Evolutionary conservation across 2,329 filamentous ascomycete genomes (phyloP), one percentile per base, ranked within the genome.

Genomic region (Cladophialophora immunda): DNA sequence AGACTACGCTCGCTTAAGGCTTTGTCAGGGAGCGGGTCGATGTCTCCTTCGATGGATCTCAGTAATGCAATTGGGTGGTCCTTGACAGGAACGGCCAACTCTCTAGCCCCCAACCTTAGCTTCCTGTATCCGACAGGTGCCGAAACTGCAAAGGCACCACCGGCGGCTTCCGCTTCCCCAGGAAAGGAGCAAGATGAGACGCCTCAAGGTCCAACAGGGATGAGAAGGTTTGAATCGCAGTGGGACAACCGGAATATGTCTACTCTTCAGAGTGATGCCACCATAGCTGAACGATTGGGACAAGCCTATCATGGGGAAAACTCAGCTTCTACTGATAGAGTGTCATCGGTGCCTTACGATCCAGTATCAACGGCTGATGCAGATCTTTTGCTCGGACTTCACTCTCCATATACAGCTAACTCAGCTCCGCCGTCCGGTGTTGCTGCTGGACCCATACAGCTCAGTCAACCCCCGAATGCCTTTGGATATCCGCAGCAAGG

Each of bases 11-110:
- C 47, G 3, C 59, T 68, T 25, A 55, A 38, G 11, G 58, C 58
- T 77, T 72, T 25, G 76, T 76, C 65, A 77, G 76, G 54, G 3
- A 73, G 76, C 56, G 27, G 45, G 6, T 71, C 70, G 9, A 70
- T 67, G 50, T 79, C 78, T n/a, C 82, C 83, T 1, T 79, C 78
- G 69, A 79, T 82, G 45, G 82, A 84, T 67, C 78, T 82, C 9
- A 82, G 79, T 72, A 84, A 86, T 81, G 83, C 87, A 0, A 92
- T 96, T 66, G 93, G 92, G 1, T 96, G 92, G 90, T 93, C 92
- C 7, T 80, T 97, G n/a, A 93, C 93, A 0, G 93, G 93, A 15
- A 94, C 90, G 1, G 93, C 92, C 62, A 93, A 96, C 74, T 95
- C 92, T 3, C 90, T 92, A 1, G 93, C 89, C 69, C 93, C 92